A percentile compares a stretch with the other conserved stretches of the same genome.
Conservation (phyloP, 2,329 filamentous ascomycete genomes). For the Neurospora sp. region DNA sequence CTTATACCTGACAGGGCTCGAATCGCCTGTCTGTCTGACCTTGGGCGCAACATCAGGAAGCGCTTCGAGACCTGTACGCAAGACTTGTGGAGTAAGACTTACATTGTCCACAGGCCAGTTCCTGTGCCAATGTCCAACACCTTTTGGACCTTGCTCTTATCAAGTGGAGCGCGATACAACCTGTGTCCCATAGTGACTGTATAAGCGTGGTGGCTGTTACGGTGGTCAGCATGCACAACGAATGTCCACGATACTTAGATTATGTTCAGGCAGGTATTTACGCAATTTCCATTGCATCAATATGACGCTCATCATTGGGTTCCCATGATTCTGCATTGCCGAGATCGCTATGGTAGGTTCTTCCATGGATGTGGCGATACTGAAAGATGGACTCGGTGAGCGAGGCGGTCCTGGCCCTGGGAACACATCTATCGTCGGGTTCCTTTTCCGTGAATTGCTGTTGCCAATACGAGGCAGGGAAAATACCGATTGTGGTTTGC, state of each 20-base stretch:
- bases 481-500: neutral
- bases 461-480: slow-evolving; percentile 5
- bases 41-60: neutral
- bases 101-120: slow-evolving; percentile 1
- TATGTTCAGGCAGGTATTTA: neutral
- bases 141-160: neutral
- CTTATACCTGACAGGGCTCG: neutral
- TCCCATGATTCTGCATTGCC: slow-evolving; percentile 1
- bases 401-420: slow-evolving; percentile 20
- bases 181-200: neutral
- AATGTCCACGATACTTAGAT: too few species aligned
- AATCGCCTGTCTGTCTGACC: neutral
- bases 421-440: neutral
- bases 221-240: neutral
- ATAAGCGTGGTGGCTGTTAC: neutral
- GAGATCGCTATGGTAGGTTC: neutral
- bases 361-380: slow-evolving; percentile 22
- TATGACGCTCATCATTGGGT: neutral
- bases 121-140: slow-evolving; percentile 3
- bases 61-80: neutral
- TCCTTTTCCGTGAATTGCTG: neutral
- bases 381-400: slow-evolving; percentile 24
- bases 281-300: slow-evolving; percentile 1
- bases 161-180: slow-evolving; percentile 1
- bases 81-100: neutral